Evolutionary conservation across 2,329 filamentous ascomycete genomes (phyloP), one percentile per base, ranked within the genome.

Genomic region (Neocucurbitaria cava): DNA sequence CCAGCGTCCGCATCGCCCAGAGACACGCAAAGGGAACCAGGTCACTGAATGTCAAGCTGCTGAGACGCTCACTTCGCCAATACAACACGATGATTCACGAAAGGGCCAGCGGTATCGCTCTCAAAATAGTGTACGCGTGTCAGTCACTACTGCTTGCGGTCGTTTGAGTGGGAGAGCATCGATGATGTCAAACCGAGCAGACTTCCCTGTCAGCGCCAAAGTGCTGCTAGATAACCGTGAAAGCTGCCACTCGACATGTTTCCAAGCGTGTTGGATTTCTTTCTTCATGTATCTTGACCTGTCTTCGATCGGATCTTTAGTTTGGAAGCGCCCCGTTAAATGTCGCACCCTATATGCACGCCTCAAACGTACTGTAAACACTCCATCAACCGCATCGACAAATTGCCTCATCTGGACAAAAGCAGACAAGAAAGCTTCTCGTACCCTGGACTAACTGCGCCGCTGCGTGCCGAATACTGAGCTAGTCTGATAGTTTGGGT

Each of bases 351-450:
- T 40, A 40, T 15, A 9, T 15, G 15, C 46, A 49, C 38, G 43
- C 38, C 58, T 52, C 54, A 66, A 66, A 66, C 63, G 49, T 56
- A 56, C 36, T 54, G 61, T 18, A 65, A 62, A 65, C 62, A 23
- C 39, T 20, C 36, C 11, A n/a, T 61, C 60, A 56, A 59, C 56
- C 62, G 41, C 39, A 23, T 28, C 44, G 44, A 43, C 30, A 18
- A 36, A 38, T 15, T 30, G 24, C 35, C 46, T 50, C 52, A 40
- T 40, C 30, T 39, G 35, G n/a, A 40, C 50, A 38, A 40, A 46
- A 38, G 35, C 45, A 41, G 52, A 41, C 40, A 18, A 28, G 23
- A 44, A 49, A 30, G 20, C 46, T 45, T 23, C 21, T 21, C 24
- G 6, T 17, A 24, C 36, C 30, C 44, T 24, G 30, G 24, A 18